phyloP scores from a whole-genome alignment of 805 yeast genomes.

The Candida suzukii region DNA sequence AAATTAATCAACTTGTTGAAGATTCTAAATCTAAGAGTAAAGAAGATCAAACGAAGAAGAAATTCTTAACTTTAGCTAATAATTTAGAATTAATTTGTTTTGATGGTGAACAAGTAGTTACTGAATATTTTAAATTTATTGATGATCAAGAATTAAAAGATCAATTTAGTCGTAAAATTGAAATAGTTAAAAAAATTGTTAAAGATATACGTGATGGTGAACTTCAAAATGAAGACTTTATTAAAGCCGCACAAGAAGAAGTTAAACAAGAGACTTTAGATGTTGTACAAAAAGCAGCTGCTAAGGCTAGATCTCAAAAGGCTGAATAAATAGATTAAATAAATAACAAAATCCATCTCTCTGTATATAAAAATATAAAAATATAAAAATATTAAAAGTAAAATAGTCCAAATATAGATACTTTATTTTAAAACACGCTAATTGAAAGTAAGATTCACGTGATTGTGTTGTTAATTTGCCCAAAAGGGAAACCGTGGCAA shows the following conservation, averaged over 20 bases:
- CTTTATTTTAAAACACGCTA: no score
- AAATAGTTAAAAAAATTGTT: constrained; percentile 21
- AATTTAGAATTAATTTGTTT: constrained; percentile 31
- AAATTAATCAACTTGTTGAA: constrained; percentile 84
- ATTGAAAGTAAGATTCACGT: no score
- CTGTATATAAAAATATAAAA: no score
- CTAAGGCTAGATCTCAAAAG: constrained; percentile 9
- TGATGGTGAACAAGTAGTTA: constrained; percentile 28
- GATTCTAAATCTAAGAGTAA: constrained; percentile 88
- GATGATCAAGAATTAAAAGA: constrained; percentile 8
- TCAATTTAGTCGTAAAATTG: constrained; percentile 12
- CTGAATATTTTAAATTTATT: constrained; percentile 15
- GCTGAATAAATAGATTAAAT: background rate
- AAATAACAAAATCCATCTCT: no score
- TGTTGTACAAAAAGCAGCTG: constrained; percentile 22
- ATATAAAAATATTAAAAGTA: no score
- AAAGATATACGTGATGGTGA: constrained; percentile 23
- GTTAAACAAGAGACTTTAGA: constrained; percentile 21
- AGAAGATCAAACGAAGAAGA: constrained; percentile 44
- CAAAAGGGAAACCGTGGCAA: no score
- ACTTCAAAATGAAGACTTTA: constrained; percentile 19
- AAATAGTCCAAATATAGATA: no score
- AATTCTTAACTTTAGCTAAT: constrained; percentile 73
- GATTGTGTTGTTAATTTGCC: no score
- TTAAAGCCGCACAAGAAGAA: constrained; percentile 29